Conservation (phyloP, 345 rosid genomes). For the Brassica juncea region DNA sequence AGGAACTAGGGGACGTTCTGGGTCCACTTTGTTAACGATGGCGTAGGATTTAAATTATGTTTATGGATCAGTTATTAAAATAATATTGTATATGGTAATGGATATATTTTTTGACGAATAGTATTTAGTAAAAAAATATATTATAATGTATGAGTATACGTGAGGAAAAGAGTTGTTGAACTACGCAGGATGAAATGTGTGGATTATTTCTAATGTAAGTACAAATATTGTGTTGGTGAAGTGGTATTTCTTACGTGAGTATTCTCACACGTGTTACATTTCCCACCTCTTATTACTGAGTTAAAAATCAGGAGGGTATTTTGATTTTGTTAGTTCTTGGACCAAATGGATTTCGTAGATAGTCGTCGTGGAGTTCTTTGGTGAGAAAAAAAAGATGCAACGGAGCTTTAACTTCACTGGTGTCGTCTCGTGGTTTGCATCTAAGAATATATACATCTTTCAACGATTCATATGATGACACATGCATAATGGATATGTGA, state of each 20-base stretch:
- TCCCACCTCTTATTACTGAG: background rate
- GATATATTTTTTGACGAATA: background rate
- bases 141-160: background rate
- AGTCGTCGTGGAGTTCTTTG: background rate
- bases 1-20: background rate
- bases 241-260: background rate
- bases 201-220: background rate
- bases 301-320: background rate
- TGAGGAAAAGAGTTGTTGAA: background rate
- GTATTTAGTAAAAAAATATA: background rate
- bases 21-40: background rate
- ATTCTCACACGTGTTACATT: background rate
- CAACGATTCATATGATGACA: background rate
- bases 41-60: background rate
- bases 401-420: background rate
- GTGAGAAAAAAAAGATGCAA: background rate
- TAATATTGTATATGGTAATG: background rate
- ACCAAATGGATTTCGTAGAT: background rate
- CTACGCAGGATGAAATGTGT: background rate
- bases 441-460: background rate
- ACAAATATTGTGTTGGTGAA: background rate
- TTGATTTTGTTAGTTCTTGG: background rate
- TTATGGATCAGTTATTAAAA: background rate
- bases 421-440: background rate
- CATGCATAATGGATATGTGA: background rate